phyloP scores from a whole-genome alignment of 176 grass and related monocot species.

The Dendrocalamus sinicus region DNA sequence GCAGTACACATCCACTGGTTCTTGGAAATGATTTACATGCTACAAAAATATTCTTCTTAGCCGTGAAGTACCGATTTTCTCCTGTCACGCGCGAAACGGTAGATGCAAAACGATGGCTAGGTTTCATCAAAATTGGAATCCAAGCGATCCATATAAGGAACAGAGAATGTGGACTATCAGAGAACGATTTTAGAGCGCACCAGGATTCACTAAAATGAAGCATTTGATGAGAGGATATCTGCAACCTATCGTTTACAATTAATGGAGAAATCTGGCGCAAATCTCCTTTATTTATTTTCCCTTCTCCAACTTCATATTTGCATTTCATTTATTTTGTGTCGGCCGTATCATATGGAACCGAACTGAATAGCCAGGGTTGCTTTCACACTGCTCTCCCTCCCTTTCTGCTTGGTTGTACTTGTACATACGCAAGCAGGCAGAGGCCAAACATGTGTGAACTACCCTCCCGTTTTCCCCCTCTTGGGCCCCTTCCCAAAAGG shows the following conservation, averaged over 20 bases:
- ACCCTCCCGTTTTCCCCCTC: background rate
- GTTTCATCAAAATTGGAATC: background rate
- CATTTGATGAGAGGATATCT: background rate
- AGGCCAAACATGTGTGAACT: conserved; percentile 44
- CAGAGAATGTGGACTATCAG: background rate
- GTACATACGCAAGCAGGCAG: conserved; percentile 10
- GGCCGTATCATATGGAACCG: background rate
- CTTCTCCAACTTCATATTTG: background rate
- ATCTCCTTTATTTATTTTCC: background rate
- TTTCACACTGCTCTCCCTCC: conserved; percentile 31
- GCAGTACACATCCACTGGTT: background rate
- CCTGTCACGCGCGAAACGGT: background rate
- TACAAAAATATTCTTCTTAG: background rate
- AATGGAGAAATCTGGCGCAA: background rate
- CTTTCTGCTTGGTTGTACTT: background rate
- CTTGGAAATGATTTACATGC: background rate
- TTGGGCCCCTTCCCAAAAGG: background rate
- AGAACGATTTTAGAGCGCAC: background rate
- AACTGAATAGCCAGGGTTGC: background rate
- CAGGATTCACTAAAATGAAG: background rate
- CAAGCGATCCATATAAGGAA: background rate
- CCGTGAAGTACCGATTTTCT: background rate
- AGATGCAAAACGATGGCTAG: background rate
- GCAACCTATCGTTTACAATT: background rate
- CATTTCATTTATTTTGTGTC: conserved; percentile 23